Base-by-base conservation (phyloP, 345 rosid species). In the Eucalyptus grandis region DNA sequence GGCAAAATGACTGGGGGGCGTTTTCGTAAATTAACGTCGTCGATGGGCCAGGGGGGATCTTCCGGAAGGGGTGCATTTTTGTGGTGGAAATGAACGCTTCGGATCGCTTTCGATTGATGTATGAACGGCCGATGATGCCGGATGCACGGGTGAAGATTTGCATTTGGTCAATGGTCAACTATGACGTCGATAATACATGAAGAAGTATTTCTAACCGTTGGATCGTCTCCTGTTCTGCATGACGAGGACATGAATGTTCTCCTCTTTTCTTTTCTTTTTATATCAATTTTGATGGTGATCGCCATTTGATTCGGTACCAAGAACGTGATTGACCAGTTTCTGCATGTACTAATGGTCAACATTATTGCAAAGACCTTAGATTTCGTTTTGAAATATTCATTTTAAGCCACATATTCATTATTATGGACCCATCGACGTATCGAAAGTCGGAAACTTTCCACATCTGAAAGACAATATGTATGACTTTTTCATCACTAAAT, bases 391-490 rank as follows among this genome's bases (percentile, higher is more conserved):
- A 72, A 37, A 72, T 22, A 11, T 37, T 17, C 46, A 11, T 11
- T 72, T 72, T 11, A 22, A 19, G 14, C 44, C 26, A 34, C 26
- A 40, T 0, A 34, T 3, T 16, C 24, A 2, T 69, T 19, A 19
- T 4, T 72, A 69, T 4, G 2, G 14, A 72, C 26, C 26, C 8
- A 72, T 2, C 46, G 2, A 34, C 2, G 3, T 3, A 12, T 72
- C 8, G 14, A 34, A 72, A 72, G 2, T 34, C 8, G 2, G 0
- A 9, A 19, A 34, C 11, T 72, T 12, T 34, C 1, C 2, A 21
- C 2, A 0, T 34, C 4, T 27, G 1, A 69, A 69, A 69, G 4
- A 69, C 5, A 16, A 37, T 37, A 72, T 9, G 27, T 5, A 19
- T 6, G 5, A 10, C 34, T 3, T 19, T 53, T 53, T 19, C 11